phyloP scores from a whole-genome alignment of 148 eudicot genomes.

The Rhododendron ferrugineum region DNA sequence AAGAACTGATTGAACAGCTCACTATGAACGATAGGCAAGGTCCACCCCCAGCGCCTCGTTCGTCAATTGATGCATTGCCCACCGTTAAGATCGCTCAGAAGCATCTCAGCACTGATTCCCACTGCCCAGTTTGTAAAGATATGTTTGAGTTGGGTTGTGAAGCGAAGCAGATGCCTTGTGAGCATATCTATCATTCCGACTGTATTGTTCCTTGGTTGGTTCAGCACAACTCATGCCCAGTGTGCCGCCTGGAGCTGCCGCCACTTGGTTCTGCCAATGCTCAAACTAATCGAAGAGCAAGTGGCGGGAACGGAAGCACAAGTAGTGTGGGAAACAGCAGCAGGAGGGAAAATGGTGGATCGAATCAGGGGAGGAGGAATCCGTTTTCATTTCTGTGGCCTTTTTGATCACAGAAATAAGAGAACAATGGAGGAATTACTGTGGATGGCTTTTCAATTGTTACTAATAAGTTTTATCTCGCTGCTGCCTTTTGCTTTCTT shows the following conservation, averaged over 20 bases:
- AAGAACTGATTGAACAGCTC: conserved; percentile 73
- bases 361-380: conserved; percentile 57
- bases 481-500: conserved; percentile 11
- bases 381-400: conserved; percentile 81
- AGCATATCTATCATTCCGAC: conserved; percentile 81
- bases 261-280: conserved; percentile 34
- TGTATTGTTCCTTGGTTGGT: conserved; percentile 94
- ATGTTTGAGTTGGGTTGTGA: conserved; percentile 70
- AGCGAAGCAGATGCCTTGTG: conserved; percentile 88
- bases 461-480: conserved; percentile 15
- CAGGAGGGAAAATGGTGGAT: conserved; percentile 31
- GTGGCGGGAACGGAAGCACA: conserved; percentile 25
- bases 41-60: conserved; percentile 84
- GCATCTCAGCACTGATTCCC: conserved; percentile 72
- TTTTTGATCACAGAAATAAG: conserved; percentile 56
- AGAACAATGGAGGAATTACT: conserved; percentile 39
- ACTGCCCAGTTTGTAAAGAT: conserved; percentile 93
- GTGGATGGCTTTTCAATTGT: conserved; percentile 59
- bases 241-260: conserved; percentile 82
- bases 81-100: conserved; percentile 61
- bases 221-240: conserved; percentile 95
- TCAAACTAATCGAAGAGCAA: conserved; percentile 24
- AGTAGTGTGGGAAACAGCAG: conserved; percentile 10
- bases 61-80: conserved; percentile 94
- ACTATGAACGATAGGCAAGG: conserved; percentile 64